Evolutionary conservation across 768 basidiomycete genomes (phyloP).

Genomic region (Leccinum longicurvipes): DNA sequence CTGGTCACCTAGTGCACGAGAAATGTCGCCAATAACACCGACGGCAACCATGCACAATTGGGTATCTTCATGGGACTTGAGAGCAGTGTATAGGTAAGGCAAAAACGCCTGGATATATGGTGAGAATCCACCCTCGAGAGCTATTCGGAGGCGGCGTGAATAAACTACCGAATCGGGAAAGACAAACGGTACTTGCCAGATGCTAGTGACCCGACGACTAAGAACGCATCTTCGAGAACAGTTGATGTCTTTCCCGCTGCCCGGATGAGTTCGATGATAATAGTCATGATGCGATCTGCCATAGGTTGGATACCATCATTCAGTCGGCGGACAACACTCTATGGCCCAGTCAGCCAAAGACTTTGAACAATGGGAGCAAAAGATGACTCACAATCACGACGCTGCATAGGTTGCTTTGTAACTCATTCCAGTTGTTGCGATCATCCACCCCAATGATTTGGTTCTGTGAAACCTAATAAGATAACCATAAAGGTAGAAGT

Average conservation of each 20-base stretch:
- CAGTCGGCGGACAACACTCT: constrained; percentile 87
- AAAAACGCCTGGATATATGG: constrained; percentile 85
- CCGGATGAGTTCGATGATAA: constrained; percentile 79
- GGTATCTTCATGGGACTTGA: constrained; percentile 91
- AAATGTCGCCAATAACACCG: constrained; percentile 93
- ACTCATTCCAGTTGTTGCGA: constrained; percentile 97
- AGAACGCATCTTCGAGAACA: constrained; percentile 93
- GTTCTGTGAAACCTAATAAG: constrained; percentile 45
- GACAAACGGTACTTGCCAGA: constrained; percentile 43
- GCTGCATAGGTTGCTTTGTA: constrained; percentile 92
- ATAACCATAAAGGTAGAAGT: not conserved
- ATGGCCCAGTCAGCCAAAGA: constrained; percentile 10
- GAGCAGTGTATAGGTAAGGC: constrained; percentile 82
- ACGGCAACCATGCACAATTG: constrained; percentile 95
- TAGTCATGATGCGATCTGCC: constrained; percentile 93
- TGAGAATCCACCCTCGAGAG: constrained; percentile 73
- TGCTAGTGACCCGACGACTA: constrained; percentile 86
- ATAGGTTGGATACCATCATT: constrained; percentile 79
- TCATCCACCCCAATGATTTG: constrained; percentile 95
- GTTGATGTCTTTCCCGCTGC: constrained; percentile 91
- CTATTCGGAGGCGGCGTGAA: constrained; percentile 32
- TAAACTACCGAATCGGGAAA: not conserved
- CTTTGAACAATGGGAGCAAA: not conserved
- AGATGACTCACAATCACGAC: constrained; percentile 69
- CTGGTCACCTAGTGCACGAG: constrained; percentile 87